Evolutionary conservation across 176 grass and related monocot genomes (phyloP).

Genomic region (Paspalum notatum): DNA sequence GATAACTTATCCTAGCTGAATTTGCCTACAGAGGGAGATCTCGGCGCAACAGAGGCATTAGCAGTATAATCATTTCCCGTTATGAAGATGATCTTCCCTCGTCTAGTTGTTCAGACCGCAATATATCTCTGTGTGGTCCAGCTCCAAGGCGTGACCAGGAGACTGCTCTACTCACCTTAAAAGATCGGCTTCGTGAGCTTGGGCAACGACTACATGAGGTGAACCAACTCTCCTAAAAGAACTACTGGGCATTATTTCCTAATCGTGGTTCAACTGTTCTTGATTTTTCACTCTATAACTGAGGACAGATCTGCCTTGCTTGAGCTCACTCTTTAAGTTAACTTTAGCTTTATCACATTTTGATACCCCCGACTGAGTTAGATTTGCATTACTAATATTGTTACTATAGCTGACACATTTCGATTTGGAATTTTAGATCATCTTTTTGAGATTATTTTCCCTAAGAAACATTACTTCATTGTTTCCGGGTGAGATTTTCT

Average conservation of each 20-base stretch:
- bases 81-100: conserved; percentile 47
- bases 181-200: conserved; percentile 64
- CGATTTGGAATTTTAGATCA: conserved; percentile 15
- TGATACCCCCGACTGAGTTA: neutral
- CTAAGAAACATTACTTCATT: neutral
- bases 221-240: conserved; percentile 37
- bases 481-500: neutral
- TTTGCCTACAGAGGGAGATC: conserved; percentile 63
- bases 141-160: conserved; percentile 49
- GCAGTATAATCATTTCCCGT: conserved; percentile 32
- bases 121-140: conserved; percentile 52
- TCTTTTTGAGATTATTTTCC: conserved; percentile 1
- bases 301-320: conserved; percentile 5
- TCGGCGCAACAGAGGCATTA: conserved; percentile 54
- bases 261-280: conserved; percentile 8
- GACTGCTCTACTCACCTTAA: conserved; percentile 56
- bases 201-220: conserved; percentile 69
- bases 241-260: conserved; percentile 9
- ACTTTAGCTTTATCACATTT: conserved; percentile 8
- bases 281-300: neutral
- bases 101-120: conserved; percentile 46
- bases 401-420: neutral
- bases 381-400: neutral
- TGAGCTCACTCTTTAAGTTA: neutral
- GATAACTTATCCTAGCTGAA: conserved; percentile 35